Base-by-base conservation (phyloP, 2,329 filamentous ascomycete species). In the Epichloe hybrida region DNA sequence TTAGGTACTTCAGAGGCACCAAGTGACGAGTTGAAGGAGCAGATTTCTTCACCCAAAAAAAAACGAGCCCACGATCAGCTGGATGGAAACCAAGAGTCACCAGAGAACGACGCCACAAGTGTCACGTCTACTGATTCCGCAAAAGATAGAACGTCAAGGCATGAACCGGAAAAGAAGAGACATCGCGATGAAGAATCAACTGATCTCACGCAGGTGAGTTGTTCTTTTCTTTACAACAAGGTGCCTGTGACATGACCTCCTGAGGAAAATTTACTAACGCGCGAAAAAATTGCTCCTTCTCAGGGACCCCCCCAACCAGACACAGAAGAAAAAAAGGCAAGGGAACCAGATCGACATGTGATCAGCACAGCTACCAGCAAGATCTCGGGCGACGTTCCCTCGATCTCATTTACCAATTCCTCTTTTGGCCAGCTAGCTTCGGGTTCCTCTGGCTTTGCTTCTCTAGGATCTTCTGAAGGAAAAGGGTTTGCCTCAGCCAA, bases 361-460 rank as follows among this genome's bases (percentile, higher is more conserved):
- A 7, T 6, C 21, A 34, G n/a, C 23, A 44, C 34, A 36, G 20
- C 21, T 23, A 9, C 23, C 50, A 39, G 13, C n/a, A 48, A 51
- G 27, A 11, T 34, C 11, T n/a, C 36, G 34, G 53, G 56, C 37
- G 61, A 64, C 48, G 76, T 79, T 17, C 80, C 83, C 6, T 54
- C 72, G 12, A 77, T 77, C 9, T 79, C 82, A 5, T 89, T 89
- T 63, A 79, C 80, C 21, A 74, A 73, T 46, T 89, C 85, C 3
- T 79, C 76, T 17, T 81, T 89, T 60, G 78, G 82, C 49, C 80
- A 82, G 49, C 77, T 88, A 50, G 75, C 83, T 7, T 69, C 76
- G 23, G 75, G 78, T 4, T 70, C 76, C 27, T 88, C 84, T 4
- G 81, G 81, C 0, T 87, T 87, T 61, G 79, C 80, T 39, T 63